Percentiles rank a stretch among this genome's conserved stretches.
phyloP scores from a whole-genome alignment of 2,329 filamentous ascomycete genomes.

The Microcera coccophila region DNA sequence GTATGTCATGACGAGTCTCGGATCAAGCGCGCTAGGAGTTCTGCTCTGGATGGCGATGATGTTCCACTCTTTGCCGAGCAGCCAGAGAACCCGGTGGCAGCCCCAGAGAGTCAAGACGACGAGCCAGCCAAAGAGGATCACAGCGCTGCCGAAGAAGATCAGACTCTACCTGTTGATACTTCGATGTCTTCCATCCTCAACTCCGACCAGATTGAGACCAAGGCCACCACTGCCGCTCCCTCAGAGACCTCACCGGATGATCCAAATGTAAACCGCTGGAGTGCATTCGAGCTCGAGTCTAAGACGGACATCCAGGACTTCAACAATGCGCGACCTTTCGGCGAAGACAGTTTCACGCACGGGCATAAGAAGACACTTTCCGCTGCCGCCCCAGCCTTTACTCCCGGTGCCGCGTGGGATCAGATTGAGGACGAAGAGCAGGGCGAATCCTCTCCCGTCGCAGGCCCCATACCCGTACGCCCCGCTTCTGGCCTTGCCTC shows the following conservation, averaged over 20 bases:
- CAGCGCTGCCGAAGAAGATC: slow-evolving; percentile 39
- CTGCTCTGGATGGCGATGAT: slow-evolving; percentile 63
- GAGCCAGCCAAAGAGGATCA: slow-evolving; percentile 21
- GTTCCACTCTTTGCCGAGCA: slow-evolving; percentile 70
- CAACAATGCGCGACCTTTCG: slow-evolving; percentile 49
- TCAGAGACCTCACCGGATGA: slow-evolving; percentile 51
- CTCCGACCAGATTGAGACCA: slow-evolving; percentile 52
- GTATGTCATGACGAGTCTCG: slow-evolving; percentile 64
- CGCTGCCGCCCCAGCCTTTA: slow-evolving; percentile 67
- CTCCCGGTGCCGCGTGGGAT: slow-evolving; percentile 38
- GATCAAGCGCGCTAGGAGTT: slow-evolving; percentile 69
- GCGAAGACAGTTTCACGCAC: slow-evolving; percentile 41
- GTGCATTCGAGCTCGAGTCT: slow-evolving; percentile 58
- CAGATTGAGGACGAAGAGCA: slow-evolving; percentile 15
- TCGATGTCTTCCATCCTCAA: slow-evolving; percentile 52
- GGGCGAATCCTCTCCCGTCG: slow-evolving; percentile 19
- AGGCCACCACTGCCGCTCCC: slow-evolving; percentile 49
- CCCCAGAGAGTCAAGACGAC: slow-evolving; percentile 16
- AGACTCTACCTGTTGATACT: slow-evolving; percentile 42
- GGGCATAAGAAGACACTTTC: slow-evolving; percentile 54
- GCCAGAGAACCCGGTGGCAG: slow-evolving; percentile 23
- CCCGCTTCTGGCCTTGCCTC: slow-evolving; percentile 16
- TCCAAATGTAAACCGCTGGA: slow-evolving; percentile 42
- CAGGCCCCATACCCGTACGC: slow-evolving; percentile 17
- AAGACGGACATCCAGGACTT: slow-evolving; percentile 48